phyloP scores from a whole-genome alignment of 2,329 filamentous ascomycete genomes.

The Colletotrichum sp. region DNA sequence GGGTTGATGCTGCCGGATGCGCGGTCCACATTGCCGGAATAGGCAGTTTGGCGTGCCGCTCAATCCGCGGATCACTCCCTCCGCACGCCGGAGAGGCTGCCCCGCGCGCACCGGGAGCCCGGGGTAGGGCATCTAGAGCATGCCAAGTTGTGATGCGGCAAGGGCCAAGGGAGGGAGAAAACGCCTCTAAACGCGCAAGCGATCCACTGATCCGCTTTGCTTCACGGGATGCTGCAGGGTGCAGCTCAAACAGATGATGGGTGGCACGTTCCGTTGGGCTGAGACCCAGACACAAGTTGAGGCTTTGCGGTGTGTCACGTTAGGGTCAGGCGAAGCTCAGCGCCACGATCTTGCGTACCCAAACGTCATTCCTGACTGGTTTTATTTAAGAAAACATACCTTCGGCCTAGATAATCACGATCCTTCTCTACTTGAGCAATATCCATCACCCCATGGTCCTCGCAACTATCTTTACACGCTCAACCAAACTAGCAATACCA shows the following conservation, averaged over 20 bases:
- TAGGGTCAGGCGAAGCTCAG: background rate
- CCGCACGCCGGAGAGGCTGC: background rate
- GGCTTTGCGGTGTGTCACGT: background rate
- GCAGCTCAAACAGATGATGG: background rate
- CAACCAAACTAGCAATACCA: background rate
- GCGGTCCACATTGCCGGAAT: background rate
- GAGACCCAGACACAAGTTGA: background rate
- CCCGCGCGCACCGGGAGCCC: background rate
- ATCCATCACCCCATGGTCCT: background rate
- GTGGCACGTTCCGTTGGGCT: background rate
- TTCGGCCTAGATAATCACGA: background rate
- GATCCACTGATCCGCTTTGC: conserved; percentile 8
- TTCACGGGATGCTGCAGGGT: conserved; percentile 6
- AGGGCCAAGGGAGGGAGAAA: background rate
- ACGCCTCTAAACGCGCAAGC: background rate
- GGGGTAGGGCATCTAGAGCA: background rate
- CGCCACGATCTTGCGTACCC: background rate
- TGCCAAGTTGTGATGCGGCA: background rate
- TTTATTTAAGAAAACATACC: background rate
- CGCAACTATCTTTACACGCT: no score
- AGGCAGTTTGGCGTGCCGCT: background rate
- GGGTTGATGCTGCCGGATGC: background rate
- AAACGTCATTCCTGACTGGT: background rate
- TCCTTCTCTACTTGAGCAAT: background rate
- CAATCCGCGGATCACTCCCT: background rate